Evolutionary conservation across 2,329 filamentous ascomycete species (phyloP).

Genomic region (Epichloe bromicola): DNA sequence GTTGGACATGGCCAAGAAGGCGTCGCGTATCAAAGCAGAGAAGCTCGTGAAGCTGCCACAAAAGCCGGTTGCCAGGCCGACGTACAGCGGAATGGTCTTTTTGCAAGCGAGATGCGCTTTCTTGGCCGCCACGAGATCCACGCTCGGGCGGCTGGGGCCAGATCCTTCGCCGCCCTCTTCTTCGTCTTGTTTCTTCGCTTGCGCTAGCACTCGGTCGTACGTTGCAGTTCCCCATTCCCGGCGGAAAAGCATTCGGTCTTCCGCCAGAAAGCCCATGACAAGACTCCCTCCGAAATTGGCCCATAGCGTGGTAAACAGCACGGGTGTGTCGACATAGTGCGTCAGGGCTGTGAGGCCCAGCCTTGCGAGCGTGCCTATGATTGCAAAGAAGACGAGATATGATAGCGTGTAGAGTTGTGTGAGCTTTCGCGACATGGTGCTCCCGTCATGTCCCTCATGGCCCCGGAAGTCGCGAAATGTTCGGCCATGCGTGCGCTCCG

Average conservation of each 20-base stretch:
- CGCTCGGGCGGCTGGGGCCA: conserved; percentile 3
- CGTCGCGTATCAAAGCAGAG: conserved; percentile 70
- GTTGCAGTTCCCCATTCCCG: conserved; percentile 45
- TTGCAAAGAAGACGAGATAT: conserved; percentile 73
- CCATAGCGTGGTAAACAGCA: conserved; percentile 68
- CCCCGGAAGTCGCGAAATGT: conserved; percentile 9
- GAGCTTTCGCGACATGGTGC: conserved; percentile 31
- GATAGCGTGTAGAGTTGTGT: conserved; percentile 61
- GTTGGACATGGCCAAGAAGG: conserved; percentile 69
- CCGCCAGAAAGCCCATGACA: conserved; percentile 72
- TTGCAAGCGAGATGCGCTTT: conserved; percentile 53
- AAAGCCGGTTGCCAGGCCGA: conserved; percentile 75
- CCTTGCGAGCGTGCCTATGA: conserved; percentile 72
- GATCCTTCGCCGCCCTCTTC: conserved; percentile 21
- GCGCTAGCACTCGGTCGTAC: conserved; percentile 24
- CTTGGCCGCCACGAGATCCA: conserved; percentile 32
- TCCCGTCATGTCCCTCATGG: conserved; percentile 4
- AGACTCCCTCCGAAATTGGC: conserved; percentile 74
- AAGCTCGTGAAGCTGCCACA: conserved; percentile 87
- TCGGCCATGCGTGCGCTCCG: conserved; percentile 7
- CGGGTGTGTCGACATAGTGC: conserved; percentile 62
- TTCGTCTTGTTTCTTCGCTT: conserved; percentile 19
- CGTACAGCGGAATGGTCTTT: conserved; percentile 79
- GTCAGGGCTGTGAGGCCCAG: conserved; percentile 71
- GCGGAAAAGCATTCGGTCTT: conserved; percentile 65